These are phyloP conservation scores for Calonectria multiphialidica DNA, from an alignment of 2,329 filamentous ascomycete species.

Conservation along the genomic window DNA sequence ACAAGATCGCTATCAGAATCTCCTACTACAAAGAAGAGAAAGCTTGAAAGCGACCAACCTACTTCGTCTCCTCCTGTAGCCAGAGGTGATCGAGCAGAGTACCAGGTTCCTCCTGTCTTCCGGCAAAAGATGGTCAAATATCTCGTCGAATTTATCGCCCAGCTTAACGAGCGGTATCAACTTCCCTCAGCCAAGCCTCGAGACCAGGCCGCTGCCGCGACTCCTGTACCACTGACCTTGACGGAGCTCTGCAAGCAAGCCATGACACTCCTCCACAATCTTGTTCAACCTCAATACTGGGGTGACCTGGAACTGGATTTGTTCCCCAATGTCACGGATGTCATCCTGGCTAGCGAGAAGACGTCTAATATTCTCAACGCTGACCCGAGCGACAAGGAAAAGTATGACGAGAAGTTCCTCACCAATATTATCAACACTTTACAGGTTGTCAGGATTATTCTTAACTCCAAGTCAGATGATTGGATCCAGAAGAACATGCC, in stretches of 20 bases:
- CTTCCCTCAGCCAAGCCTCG: constrained; percentile 78
- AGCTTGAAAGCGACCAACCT: constrained; percentile 73
- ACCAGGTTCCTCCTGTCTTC: constrained; percentile 74
- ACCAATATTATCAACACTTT: constrained; percentile 94
- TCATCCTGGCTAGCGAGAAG: constrained; percentile 86
- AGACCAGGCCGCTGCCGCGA: constrained; percentile 59
- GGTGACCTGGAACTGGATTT: constrained; percentile 91
- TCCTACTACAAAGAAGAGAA: constrained; percentile 80
- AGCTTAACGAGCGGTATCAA: constrained; percentile 86
- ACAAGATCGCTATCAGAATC: constrained; percentile 70
- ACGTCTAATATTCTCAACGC: constrained; percentile 70
- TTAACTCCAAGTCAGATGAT: constrained; percentile 88
- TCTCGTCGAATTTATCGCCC: constrained; percentile 93
- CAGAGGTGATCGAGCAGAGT: constrained; percentile 70
- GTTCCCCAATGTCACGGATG: constrained; percentile 90
- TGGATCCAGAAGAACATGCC: constrained; percentile 88
- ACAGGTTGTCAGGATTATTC: constrained; percentile 89
- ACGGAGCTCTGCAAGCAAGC: constrained; percentile 89
- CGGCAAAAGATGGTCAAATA: constrained; percentile 92
- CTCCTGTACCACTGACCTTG: constrained; percentile 64
- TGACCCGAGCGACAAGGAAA: constrained; percentile 74
- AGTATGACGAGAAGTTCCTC: constrained; percentile 84
- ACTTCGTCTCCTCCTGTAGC: constrained; percentile 67
- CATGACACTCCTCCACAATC: constrained; percentile 82
- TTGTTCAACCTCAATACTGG: constrained; percentile 91